Evolutionary conservation across 2,329 filamentous ascomycete species (phyloP), one percentile per base, ranked within the genome.

Genomic region (Penicillium sp.): DNA sequence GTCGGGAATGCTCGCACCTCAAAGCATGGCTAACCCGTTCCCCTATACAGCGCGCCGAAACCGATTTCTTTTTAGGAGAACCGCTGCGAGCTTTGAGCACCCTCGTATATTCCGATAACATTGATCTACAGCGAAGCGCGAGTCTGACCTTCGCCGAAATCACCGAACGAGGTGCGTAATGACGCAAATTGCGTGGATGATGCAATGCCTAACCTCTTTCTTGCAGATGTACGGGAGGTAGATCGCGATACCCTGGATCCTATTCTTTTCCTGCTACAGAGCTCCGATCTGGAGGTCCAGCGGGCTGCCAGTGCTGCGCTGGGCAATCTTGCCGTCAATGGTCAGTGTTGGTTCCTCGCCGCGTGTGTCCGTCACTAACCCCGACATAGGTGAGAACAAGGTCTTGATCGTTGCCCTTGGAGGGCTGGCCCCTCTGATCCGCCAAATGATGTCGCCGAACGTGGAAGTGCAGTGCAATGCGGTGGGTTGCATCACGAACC

Each of bases 381-480:
- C 47, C 39, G 10, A 42, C 53, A n/a, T 68, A 98, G 95, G 91
- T 66, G 93, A 97, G 75, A 99, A 99, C 83, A 99, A 99, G 77
- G 92, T 98, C 61, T 83, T 93, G 64, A 99, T 99, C 69, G 95
- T 99, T 60, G 86, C 92, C 64, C 86, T 99, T 16, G 93, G 93
- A 57, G 95, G 95, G 26, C 84, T 99, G 59, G 88, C 88, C 53
- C 93, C 95, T 53, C 84, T 99, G 59, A 99, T 98, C 77, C 89
- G 91, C 64, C 95, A 99, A 78, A 99, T 99, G 95, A 92, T 96
- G 79, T 98, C 93, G 55, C 86, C 89, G 47, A 99, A 99, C 69
- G 95, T 99, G 66, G 95, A 99, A 75, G 95, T 99, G 26, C 95
- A 99, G 78, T 99, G 95, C 82, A 99, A 99, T 76, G 95, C 95